Evolutionary conservation across 176 grass and related monocot genomes (phyloP).

Genomic region (Carex kokanica): DNA sequence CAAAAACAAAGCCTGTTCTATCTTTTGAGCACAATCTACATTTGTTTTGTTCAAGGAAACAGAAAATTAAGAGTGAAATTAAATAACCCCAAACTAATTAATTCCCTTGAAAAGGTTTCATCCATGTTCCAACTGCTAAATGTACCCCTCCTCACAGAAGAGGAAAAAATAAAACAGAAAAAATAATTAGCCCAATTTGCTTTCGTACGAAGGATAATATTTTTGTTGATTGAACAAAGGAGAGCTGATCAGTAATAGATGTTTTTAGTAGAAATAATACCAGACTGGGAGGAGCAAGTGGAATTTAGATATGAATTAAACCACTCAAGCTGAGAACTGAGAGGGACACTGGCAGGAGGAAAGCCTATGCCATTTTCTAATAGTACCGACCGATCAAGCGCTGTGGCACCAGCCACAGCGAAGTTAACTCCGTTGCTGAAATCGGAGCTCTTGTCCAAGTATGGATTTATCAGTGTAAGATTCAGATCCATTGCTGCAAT

Average conservation of each 20-base stretch:
- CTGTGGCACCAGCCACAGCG: constrained; percentile 82
- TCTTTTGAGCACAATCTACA: constrained; percentile 55
- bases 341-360: constrained; percentile 49
- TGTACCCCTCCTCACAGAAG: background rate
- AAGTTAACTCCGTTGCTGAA: constrained; percentile 73
- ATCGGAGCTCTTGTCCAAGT: constrained; percentile 56
- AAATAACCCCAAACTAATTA: background rate
- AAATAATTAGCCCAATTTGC: background rate
- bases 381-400: constrained; percentile 47
- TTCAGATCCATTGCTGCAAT: constrained; percentile 70
- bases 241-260: background rate
- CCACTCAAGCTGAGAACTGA: constrained; percentile 75
- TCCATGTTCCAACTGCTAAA: background rate
- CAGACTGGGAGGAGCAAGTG: constrained; percentile 51
- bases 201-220: background rate
- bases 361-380: constrained; percentile 34
- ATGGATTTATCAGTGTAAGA: constrained; percentile 61
- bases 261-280: constrained; percentile 19
- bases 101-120: background rate
- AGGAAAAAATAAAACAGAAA: background rate
- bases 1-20: constrained; percentile 60
- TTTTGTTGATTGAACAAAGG: background rate
- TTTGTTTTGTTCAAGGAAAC: background rate
- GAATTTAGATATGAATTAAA: constrained; percentile 66
- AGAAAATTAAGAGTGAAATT: background rate